Evolutionary conservation across 768 basidiomycete species (phyloP).

Genomic region (Lentinula sp.): DNA sequence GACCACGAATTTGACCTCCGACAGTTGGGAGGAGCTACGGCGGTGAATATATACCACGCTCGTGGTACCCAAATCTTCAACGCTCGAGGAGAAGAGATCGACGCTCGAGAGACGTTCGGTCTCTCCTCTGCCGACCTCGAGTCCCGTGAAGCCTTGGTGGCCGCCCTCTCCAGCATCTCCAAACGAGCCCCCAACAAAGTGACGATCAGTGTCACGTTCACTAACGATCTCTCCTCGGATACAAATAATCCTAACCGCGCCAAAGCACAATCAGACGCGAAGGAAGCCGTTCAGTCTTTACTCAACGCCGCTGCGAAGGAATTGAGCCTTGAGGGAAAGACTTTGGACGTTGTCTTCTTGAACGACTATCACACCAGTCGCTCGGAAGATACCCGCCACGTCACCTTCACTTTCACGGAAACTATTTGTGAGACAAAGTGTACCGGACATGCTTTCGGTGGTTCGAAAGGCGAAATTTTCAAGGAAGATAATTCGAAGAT

Average conservation of each 20-base stretch:
- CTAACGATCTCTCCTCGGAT: not conserved
- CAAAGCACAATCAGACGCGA: not conserved
- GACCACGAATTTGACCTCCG: not conserved
- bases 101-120: not conserved
- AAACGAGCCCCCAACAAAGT: not conserved
- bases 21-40: not conserved
- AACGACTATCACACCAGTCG: not conserved
- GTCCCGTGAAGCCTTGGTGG: not conserved
- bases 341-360: not conserved
- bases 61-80: not conserved
- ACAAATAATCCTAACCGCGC: not conserved
- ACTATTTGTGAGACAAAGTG: not conserved
- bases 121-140: not conserved
- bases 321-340: not conserved
- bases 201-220: not conserved
- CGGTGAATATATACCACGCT: not conserved
- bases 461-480: not conserved
- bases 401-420: not conserved
- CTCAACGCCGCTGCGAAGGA: not conserved
- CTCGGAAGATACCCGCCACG: not conserved
- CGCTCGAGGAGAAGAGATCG: not conserved
- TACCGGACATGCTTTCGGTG: not conserved
- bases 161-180: not conserved
- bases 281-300: not conserved
- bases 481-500: not conserved